Evolutionary conservation across 768 basidiomycete genomes (phyloP), one percentile per base, ranked within the genome.

Genomic region (Pluteus cervinus): DNA sequence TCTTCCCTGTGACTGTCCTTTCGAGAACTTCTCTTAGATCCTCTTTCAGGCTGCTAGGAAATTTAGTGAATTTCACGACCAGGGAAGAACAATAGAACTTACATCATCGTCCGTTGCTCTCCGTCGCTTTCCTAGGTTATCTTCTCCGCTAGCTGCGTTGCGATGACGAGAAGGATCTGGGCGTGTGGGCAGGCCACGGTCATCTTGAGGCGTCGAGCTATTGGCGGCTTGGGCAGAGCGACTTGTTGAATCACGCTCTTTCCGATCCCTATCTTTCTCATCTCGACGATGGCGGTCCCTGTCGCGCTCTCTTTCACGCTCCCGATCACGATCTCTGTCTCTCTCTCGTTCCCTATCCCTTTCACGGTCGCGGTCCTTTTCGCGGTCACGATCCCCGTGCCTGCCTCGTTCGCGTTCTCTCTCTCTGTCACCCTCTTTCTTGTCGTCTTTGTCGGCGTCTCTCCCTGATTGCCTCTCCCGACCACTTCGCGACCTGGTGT

Each of bases 1-100:
- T 88, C 86, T 39, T 88, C 86, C 33, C 85, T 76, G 50, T 86
- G 82, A 21, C 74, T 60, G 3, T 87, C 85, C 53, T 84, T 85
- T 33, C 86, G 78, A 40, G 86, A 81, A 41, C 76, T 75, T n/a
- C 86, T 80, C 56, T 89, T 89, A n/a, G 79, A 73, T 23, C 71
- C 69, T 47, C 86, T 75, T 36, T 89, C 86, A 43, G 76, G 60
- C 84, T 87, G 53, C 42, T 34, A 41, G 28, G 33, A 17, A 12
- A 38, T 54, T 49, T 41, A 44, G 41, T 45, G 36, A 25, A 18
- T 31, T 16, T 14, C 17, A 31, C 22, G 23, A 39, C 32, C 34
- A 33, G 26, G 26, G 37, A 24, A 22, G 26, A 39, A 34, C 11
- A 37, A 33, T 15, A 25, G 36, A 32, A 63, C 79, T 53, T 52